Percentiles rank a stretch among this genome's conserved stretches.
phyloP scores from a whole-genome alignment of 345 rosid species.

The Hypericum perforatum region DNA sequence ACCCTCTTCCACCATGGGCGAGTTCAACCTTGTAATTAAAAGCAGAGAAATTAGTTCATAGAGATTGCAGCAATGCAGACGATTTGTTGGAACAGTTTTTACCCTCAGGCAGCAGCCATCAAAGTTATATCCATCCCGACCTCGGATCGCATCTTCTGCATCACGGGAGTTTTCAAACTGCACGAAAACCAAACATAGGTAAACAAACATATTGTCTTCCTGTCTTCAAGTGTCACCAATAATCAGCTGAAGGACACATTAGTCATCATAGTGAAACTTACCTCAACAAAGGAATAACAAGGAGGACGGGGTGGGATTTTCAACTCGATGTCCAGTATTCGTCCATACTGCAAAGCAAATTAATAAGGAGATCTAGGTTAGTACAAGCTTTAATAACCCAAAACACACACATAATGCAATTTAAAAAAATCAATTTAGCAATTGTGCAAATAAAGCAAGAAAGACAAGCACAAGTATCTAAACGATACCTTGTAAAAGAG shows the following conservation, averaged over 20 bases:
- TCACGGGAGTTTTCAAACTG: conserved; percentile 44
- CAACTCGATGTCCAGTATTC: conserved; percentile 81
- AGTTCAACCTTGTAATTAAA: conserved; percentile 63
- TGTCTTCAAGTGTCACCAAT: no score
- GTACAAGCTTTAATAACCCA: background rate
- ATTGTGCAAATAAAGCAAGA: background rate
- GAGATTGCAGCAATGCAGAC: background rate
- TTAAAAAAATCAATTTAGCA: background rate
- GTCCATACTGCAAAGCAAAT: conserved; percentile 54
- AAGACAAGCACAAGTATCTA: conserved; percentile 5
- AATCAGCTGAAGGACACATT: no score
- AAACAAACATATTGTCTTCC: background rate
- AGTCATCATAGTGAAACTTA: conserved; percentile 15
- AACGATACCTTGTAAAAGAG: conserved; percentile 79
- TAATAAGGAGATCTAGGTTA: background rate
- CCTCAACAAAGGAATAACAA: conserved; percentile 95
- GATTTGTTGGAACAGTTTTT: conserved; percentile 7
- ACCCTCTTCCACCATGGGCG: conserved; percentile 97
- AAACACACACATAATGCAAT: background rate
- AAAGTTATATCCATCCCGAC: conserved; percentile 57
- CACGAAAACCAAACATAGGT: conserved; percentile 1
- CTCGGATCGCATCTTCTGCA: conserved; percentile 55
- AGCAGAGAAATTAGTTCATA: no score
- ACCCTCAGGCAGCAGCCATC: conserved; percentile 50
- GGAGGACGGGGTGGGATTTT: conserved; percentile 97